phyloP scores from a whole-genome alignment of 805 yeast genomes.

The Yamadazyma takamatsuzukensis region DNA sequence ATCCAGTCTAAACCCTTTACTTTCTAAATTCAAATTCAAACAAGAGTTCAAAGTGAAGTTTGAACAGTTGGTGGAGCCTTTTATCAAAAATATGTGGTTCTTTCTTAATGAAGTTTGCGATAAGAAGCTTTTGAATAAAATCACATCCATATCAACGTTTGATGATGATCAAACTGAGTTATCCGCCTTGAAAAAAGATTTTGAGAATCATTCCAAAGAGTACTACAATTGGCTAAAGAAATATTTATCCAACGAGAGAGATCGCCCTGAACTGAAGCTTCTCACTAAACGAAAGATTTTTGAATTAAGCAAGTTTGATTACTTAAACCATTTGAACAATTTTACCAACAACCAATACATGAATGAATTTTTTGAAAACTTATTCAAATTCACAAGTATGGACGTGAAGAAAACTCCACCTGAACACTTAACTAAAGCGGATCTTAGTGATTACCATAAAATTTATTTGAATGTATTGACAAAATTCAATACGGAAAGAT shows the following conservation, averaged over 20 bases:
- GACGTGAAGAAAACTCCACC: slow-evolving; percentile 10
- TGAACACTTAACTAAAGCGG: slow-evolving; percentile 9
- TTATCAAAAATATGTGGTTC: slow-evolving; percentile 27
- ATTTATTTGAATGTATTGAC: slow-evolving; percentile 31
- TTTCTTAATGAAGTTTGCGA: slow-evolving; percentile 28
- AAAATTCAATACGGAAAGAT: slow-evolving; percentile 39
- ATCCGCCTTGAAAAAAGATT: slow-evolving; percentile 24
- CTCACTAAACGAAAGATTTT: slow-evolving; percentile 33
- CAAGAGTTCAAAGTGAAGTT: slow-evolving; percentile 23
- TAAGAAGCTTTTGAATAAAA: slow-evolving; percentile 23
- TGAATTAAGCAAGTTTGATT: slow-evolving; percentile 44
- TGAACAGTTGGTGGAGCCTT: slow-evolving; percentile 26
- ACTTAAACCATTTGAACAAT: slow-evolving; percentile 37
- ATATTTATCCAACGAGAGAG: slow-evolving; percentile 41
- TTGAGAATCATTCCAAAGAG: slow-evolving; percentile 39
- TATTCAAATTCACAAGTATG: slow-evolving; percentile 30
- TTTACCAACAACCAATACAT: slow-evolving; percentile 38
- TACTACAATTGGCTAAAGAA: slow-evolving; percentile 42
- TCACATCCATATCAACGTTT: slow-evolving; percentile 12
- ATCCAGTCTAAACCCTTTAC: slow-evolving; percentile 22
- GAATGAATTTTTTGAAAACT: slow-evolving; percentile 32
- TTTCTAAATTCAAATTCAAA: slow-evolving; percentile 20
- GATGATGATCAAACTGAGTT: slow-evolving; percentile 20
- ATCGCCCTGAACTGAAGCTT: slow-evolving; percentile 38
- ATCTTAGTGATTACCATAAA: slow-evolving; percentile 19